Evolutionary conservation across 78 protist genomes (phyloP).

Genomic region (Salpingoeca rosetta): DNA sequence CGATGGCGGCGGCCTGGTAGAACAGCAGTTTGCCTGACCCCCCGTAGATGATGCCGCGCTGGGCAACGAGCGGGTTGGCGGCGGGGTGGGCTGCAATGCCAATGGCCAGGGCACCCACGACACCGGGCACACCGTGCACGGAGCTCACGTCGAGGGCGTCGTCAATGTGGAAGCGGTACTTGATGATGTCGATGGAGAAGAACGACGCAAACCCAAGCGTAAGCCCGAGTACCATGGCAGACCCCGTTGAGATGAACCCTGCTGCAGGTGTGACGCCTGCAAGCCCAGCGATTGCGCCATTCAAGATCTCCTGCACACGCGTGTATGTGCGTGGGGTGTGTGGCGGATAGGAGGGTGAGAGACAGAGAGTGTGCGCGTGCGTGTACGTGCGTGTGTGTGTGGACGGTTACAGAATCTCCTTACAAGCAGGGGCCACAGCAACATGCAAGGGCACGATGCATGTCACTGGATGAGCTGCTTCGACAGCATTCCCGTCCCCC

Average conservation of each 20-base stretch:
- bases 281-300: slow-evolving; percentile 48
- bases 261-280: slow-evolving; percentile 74
- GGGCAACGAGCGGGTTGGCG: not conserved
- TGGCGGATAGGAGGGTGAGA: too few species aligned
- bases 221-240: slow-evolving; percentile 41
- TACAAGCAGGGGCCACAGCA: too few species aligned
- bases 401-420: too few species aligned
- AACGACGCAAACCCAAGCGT: slow-evolving; percentile 41
- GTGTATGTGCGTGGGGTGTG: too few species aligned
- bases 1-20: too few species aligned
- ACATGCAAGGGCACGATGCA: too few species aligned
- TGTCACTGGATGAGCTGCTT: too few species aligned
- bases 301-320: not conserved
- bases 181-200: slow-evolving; percentile 27
- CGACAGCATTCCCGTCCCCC: too few species aligned
- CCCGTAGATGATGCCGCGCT: too few species aligned
- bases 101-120: slow-evolving; percentile 46
- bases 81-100: slow-evolving; percentile 27
- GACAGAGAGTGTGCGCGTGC: not conserved
- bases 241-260: slow-evolving; percentile 52
- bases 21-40: too few species aligned
- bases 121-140: slow-evolving; percentile 62
- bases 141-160: slow-evolving; percentile 62
- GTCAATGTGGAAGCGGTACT: slow-evolving; percentile 49
- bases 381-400: not conserved